These are phyloP conservation scores for Phytopythium kandeliae DNA, from an alignment of 352 stramenopile genomes.

Conservation along the genomic window DNA sequence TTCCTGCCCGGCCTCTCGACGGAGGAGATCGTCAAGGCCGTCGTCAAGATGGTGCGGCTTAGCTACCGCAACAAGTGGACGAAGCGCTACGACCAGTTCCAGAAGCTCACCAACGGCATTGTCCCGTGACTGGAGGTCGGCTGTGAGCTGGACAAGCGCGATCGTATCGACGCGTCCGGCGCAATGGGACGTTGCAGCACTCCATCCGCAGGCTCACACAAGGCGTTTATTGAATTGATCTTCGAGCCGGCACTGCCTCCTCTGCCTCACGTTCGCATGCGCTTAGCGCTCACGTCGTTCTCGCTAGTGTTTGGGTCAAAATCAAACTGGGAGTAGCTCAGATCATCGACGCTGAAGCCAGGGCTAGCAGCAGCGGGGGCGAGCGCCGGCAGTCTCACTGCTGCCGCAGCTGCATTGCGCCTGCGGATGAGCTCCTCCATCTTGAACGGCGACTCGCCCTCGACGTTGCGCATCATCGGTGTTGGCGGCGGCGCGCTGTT, in stretches of 20 bases:
- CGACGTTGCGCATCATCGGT: constrained; percentile 29
- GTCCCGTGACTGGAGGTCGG: constrained; percentile 37
- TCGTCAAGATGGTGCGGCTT: constrained; percentile 86
- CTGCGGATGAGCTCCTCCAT: neutral
- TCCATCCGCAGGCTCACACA: too few relatives aligned
- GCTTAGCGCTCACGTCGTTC: constrained; percentile 22
- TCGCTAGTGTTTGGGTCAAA: constrained; percentile 42
- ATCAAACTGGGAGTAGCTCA: constrained; percentile 84
- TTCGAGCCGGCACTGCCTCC: too few relatives aligned
- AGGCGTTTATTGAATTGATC: too few relatives aligned
- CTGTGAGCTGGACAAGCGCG: too few relatives aligned
- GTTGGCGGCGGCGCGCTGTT: constrained; percentile 43
- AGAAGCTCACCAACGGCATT: constrained; percentile 90
- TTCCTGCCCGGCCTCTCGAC: constrained; percentile 54
- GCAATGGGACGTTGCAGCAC: too few relatives aligned
- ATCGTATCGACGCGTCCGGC: too few relatives aligned
- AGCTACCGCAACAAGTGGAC: constrained; percentile 93
- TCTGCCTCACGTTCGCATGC: constrained; percentile 25
- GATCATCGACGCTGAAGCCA: constrained; percentile 70
- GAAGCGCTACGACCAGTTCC: constrained; percentile 93
- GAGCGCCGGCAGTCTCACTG: neutral
- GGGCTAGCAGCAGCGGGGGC: constrained; percentile 3
- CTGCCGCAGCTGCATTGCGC: neutral
- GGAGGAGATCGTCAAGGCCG: constrained; percentile 59
- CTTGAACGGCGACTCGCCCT: constrained; percentile 6